A percentile compares a stretch with the other conserved stretches of the same genome.
phyloP scores from a whole-genome alignment of 192 early-diverging fungal species.

The Backusella mclennaniae region DNA sequence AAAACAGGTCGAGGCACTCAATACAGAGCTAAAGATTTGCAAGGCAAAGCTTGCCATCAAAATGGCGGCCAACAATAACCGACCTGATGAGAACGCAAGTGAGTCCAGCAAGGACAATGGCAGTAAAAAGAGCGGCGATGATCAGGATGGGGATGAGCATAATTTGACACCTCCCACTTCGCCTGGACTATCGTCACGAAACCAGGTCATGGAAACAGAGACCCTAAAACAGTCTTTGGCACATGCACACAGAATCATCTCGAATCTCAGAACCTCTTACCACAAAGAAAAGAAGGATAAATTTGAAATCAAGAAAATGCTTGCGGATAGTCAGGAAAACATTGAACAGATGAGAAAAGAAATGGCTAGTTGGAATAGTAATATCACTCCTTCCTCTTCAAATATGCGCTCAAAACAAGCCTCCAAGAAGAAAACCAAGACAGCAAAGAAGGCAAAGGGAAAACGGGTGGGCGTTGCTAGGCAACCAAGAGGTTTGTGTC shows the following conservation, averaged over 20 bases:
- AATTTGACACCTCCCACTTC: not conserved
- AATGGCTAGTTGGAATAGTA: conserved; percentile 12
- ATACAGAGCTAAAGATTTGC: conserved; percentile 43
- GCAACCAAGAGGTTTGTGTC: conserved; percentile 8
- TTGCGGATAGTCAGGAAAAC: conserved; percentile 53
- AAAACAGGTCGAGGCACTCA: conserved; percentile 59
- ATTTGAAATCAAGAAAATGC: conserved; percentile 50
- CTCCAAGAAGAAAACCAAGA: not conserved
- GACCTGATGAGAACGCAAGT: not conserved
- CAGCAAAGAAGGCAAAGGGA: not conserved
- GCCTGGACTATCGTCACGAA: not conserved
- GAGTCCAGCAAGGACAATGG: not conserved
- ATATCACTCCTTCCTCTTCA: not conserved
- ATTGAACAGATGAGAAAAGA: conserved; percentile 53
- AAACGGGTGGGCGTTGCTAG: conserved; percentile 2
- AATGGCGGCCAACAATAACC: not conserved
- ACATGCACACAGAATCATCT: conserved; percentile 50
- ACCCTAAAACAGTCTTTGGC: conserved; percentile 35
- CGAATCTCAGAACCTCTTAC: conserved; percentile 45
- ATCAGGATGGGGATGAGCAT: not conserved
- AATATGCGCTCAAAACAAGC: not conserved
- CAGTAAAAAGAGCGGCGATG: not conserved
- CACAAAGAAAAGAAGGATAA: conserved; percentile 56
- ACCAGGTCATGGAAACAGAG: conserved; percentile 24
- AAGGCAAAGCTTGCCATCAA: conserved; percentile 31